phyloP scores from a whole-genome alignment of 805 yeast species.

The Candida adriatica region DNA sequence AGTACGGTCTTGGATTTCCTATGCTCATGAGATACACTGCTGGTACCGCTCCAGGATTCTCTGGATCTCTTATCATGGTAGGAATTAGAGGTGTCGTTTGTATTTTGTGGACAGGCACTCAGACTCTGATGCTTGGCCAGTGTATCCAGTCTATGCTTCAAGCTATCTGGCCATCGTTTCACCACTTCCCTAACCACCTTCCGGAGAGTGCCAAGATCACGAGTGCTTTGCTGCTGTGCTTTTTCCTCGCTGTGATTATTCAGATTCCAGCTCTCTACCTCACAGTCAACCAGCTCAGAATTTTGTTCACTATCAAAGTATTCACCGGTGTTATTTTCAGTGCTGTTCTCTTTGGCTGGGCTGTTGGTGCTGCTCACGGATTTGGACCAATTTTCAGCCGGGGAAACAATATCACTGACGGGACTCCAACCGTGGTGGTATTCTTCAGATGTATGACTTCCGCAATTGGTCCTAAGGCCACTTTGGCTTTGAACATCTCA shows the following conservation, averaged over 20 bases:
- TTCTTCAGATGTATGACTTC: slow-evolving; percentile 24
- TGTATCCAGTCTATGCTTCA: slow-evolving; percentile 63
- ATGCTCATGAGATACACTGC: slow-evolving; percentile 27
- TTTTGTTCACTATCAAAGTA: slow-evolving; percentile 29
- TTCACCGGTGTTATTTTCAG: slow-evolving; percentile 26
- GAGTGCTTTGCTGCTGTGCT: slow-evolving; percentile 26
- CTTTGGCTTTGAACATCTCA: too few species aligned
- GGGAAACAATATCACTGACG: slow-evolving; percentile 18
- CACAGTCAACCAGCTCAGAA: slow-evolving; percentile 28
- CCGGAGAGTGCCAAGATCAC: slow-evolving; percentile 20
- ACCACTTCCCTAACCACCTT: slow-evolving; percentile 29
- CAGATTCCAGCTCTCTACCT: slow-evolving; percentile 29
- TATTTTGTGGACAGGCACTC: slow-evolving; percentile 64
- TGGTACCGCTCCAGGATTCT: slow-evolving; percentile 29
- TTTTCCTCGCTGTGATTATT: slow-evolving; percentile 26
- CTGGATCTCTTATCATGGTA: slow-evolving; percentile 26
- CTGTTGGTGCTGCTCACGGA: slow-evolving; percentile 24
- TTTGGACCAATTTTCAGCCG: slow-evolving; percentile 21
- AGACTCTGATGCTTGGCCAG: slow-evolving; percentile 66
- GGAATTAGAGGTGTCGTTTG: slow-evolving; percentile 29
- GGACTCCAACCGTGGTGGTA: slow-evolving; percentile 19
- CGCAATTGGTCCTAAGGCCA: slow-evolving; percentile 30
- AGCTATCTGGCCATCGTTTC: slow-evolving; percentile 47
- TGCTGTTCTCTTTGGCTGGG: slow-evolving; percentile 28
- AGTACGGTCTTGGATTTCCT: slow-evolving; percentile 31